A percentile compares a stretch with the other conserved stretches of the same genome.
phyloP scores from a whole-genome alignment of 371 early-diverging fungal species.

The Lichtheimia corymbifera region DNA sequence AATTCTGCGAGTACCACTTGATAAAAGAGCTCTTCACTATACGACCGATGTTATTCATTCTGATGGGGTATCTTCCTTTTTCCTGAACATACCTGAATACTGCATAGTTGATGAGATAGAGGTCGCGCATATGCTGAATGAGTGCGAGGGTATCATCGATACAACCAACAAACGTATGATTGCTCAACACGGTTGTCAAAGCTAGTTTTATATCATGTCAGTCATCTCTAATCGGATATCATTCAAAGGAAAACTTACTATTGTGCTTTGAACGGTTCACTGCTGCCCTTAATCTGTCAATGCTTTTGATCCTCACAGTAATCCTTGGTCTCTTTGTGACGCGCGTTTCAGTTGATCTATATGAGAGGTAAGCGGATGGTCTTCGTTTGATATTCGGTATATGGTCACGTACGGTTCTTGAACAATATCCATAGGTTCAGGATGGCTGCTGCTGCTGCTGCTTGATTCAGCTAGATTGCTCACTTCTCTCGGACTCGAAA shows the following conservation, averaged over 20 bases:
- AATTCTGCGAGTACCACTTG: slow-evolving; percentile 82
- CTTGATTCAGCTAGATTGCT: slow-evolving; percentile 10
- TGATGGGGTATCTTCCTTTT: neutral
- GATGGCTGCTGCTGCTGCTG: no score
- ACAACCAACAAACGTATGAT: slow-evolving; percentile 90
- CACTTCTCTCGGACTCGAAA: neutral
- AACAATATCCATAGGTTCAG: slow-evolving; percentile 4
- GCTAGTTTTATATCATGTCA: slow-evolving; percentile 32
- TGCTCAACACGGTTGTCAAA: slow-evolving; percentile 69
- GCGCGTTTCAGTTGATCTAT: neutral
- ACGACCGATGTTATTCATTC: neutral
- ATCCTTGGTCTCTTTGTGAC: slow-evolving; percentile 5
- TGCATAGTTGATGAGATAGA: slow-evolving; percentile 81
- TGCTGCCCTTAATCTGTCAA: slow-evolving; percentile 71
- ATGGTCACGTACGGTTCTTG: neutral
- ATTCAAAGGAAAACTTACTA: slow-evolving; percentile 33
- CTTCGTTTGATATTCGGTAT: neutral
- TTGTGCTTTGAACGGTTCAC: slow-evolving; percentile 59
- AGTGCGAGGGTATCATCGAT: slow-evolving; percentile 75
- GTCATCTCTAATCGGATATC: neutral
- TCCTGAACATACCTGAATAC: slow-evolving; percentile 57
- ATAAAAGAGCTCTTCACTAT: slow-evolving; percentile 86
- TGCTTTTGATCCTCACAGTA: slow-evolving; percentile 8
- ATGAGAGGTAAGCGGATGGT: no score
- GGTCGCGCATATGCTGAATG: slow-evolving; percentile 79